Base-by-base conservation (phyloP, 177 flowering plant genomes). In the Telopea speciosissima region DNA sequence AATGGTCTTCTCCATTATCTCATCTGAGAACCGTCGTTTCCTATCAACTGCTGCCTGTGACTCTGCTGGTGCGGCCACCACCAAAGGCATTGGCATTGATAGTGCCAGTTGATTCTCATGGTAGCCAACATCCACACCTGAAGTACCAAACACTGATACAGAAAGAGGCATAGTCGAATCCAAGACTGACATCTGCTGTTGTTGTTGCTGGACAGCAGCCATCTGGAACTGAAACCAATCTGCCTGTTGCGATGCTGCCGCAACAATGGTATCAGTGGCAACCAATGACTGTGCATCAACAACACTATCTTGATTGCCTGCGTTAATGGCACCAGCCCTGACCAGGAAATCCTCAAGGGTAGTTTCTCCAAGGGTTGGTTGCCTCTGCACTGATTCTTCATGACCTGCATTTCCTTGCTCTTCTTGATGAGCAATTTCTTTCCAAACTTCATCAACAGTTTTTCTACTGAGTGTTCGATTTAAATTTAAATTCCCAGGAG, bases 1-100 rank as follows among this genome's bases (percentile, higher is more conserved):
- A 62, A 83, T 83, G 10, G 75, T 82, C 74, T 82, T 84, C 83
- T 84, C 85, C 83, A 73, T 74, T 71, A 76, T 68, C 65, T 82
- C 83, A 63, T 80, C 80, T 0, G 83, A 69, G 33, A 63, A 67
- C 44, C 58, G 58, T 13, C 79, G 68, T 72, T 84, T 84, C 74
- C 76, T 75, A 54, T 68, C 84, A 1, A 31, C 45, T 0, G 24
- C 67, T 1, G 58, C 65, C 45, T 70, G 77, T 0, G 75, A 75
- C 3, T 74, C 83, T 5, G 81, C 69, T 14, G 78, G 74, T 17
- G 78, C 19, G 4, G 74, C 67, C 17, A 67, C 65, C 54, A 62
- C 64, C 66, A 70, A 62, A 0, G 76, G 69, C 74, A 77, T 45
- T 7, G 83, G 75, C 74, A 62, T 31, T 10, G 75, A 1, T 22